phyloP scores from a whole-genome alignment of 148 eudicot species.

The Oxyria digyna region DNA sequence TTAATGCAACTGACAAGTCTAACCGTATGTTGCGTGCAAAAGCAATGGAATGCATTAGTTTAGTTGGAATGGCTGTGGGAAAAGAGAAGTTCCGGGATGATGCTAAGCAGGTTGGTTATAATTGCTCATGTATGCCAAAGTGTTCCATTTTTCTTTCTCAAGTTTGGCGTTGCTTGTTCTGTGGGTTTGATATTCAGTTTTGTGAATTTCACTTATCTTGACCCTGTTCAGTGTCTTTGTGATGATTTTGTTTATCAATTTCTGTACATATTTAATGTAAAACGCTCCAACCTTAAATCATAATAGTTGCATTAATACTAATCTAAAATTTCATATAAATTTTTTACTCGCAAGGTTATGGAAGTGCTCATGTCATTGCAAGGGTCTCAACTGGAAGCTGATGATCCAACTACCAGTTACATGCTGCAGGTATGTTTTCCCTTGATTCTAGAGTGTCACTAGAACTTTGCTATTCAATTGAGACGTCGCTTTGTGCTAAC shows the following conservation, averaged over 20 bases:
- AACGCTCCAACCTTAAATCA: neutral
- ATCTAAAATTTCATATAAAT: neutral
- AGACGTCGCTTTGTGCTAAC: neutral
- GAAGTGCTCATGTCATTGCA: constrained; percentile 92
- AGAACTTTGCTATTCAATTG: neutral
- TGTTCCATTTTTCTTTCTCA: neutral
- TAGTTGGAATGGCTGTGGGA: constrained; percentile 99
- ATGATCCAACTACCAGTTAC: constrained; percentile 92
- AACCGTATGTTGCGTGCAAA: constrained; percentile 94
- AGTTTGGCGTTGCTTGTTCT: neutral
- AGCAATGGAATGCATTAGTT: constrained; percentile 94
- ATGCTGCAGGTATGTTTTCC: constrained; percentile 65
- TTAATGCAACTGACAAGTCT: constrained; percentile 77
- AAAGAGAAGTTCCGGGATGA: constrained; percentile 96
- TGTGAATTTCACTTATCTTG: neutral
- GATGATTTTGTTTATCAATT: neutral
- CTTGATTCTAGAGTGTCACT: neutral
- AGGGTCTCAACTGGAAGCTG: constrained; percentile 92
- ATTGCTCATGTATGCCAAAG: neutral
- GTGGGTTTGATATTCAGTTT: neutral
- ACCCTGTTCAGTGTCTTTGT: neutral
- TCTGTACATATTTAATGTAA: neutral
- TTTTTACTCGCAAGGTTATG: constrained; percentile 51
- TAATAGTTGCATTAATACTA: neutral
- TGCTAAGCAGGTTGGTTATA: constrained; percentile 65